Evolutionary conservation across 225 moss, liverwort and hornwort species (phyloP).

Genomic region (Physcomitrium patens): DNA sequence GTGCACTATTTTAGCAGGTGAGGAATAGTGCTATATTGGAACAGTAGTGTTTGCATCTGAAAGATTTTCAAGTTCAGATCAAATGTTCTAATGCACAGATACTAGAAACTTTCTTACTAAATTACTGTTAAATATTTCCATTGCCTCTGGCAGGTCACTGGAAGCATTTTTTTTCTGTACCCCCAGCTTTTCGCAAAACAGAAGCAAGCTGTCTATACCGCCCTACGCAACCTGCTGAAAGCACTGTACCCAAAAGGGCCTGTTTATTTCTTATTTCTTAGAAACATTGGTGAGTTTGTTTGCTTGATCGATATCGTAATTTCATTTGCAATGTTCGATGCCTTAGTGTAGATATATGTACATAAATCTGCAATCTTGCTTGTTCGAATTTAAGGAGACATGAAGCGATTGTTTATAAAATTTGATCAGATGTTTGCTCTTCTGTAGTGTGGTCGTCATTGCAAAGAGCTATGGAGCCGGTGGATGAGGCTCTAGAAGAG

Average conservation of each 20-base stretch:
- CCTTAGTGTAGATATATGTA: background rate
- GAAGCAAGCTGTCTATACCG: slow-evolving; percentile 71
- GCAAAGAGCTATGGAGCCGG: slow-evolving; percentile 86
- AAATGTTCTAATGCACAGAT: background rate
- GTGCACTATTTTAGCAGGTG: background rate
- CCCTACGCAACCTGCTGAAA: slow-evolving; percentile 70
- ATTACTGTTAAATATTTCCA: slow-evolving; percentile 4
- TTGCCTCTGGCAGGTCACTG: slow-evolving; percentile 65
- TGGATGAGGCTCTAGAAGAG: slow-evolving; percentile 56
- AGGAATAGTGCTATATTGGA: background rate
- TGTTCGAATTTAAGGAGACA: slow-evolving; percentile 17
- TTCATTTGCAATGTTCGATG: slow-evolving; percentile 6
- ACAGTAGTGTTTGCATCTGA: background rate
- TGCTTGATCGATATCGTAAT: slow-evolving; percentile 20
- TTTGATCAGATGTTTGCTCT: slow-evolving; percentile 29
- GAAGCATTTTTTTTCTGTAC: slow-evolving; percentile 87
- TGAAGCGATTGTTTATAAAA: background rate
- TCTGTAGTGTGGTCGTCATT: slow-evolving; percentile 92
- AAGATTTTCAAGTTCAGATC: slow-evolving; percentile 12
- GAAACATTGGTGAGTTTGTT: slow-evolving; percentile 74
- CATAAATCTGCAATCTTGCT: slow-evolving; percentile 23
- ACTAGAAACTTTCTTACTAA: slow-evolving; percentile 16
- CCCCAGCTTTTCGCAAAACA: slow-evolving; percentile 89
- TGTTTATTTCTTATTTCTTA: slow-evolving; percentile 75
- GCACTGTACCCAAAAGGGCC: slow-evolving; percentile 79